phyloP scores from a whole-genome alignment of 2,329 filamentous ascomycete species.

The Diaporthe ilicicola region DNA sequence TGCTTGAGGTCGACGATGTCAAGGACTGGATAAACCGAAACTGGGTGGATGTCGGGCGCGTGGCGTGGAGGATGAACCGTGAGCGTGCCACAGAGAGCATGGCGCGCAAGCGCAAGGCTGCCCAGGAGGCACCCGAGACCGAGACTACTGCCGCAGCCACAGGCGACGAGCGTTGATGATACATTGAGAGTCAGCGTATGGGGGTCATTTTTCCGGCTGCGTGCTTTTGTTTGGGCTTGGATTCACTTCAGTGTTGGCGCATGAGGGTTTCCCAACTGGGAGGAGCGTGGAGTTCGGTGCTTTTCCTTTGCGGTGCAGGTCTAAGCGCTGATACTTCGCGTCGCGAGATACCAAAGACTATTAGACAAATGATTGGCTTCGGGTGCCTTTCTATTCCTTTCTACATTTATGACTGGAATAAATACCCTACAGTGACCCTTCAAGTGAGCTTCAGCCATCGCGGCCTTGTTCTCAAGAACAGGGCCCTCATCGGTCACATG shows the following conservation, averaged over 20 bases:
- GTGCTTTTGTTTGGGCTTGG: background rate
- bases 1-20: slow-evolving; percentile 54
- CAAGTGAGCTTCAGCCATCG: background rate
- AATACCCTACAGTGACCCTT: background rate
- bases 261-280: background rate
- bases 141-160: background rate
- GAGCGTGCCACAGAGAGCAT: slow-evolving; percentile 31
- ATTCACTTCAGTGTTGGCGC: background rate
- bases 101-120: background rate
- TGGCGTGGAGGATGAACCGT: slow-evolving; percentile 36
- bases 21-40: slow-evolving; percentile 50
- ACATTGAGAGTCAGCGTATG: background rate
- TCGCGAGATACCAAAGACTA: background rate
- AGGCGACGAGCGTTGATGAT: background rate
- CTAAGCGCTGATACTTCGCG: background rate
- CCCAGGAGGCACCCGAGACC: background rate
- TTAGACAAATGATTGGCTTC: background rate
- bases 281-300: background rate
- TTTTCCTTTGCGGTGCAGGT: background rate
- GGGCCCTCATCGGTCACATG: background rate
- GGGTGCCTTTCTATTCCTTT: background rate
- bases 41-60: slow-evolving; percentile 45
- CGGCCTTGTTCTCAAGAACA: background rate
- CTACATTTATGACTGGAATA: background rate
- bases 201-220: background rate